These are phyloP conservation scores for Leishmania lainsoni DNA, from an alignment of 208 protist species.

Conservation along the genomic window DNA sequence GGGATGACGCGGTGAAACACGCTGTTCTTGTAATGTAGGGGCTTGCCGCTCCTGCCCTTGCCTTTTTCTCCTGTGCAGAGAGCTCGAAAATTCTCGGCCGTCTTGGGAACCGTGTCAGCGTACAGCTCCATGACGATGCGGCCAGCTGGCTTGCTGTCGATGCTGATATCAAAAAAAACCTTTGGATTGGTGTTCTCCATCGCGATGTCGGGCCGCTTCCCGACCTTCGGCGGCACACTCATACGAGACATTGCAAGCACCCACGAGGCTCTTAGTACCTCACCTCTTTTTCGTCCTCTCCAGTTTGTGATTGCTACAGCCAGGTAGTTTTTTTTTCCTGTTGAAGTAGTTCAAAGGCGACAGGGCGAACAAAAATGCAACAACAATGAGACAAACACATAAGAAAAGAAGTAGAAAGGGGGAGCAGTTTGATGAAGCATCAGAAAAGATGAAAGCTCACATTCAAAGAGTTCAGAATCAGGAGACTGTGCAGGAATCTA, in stretches of 20 bases:
- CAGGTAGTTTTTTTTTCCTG: not conserved
- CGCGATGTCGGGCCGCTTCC: constrained; percentile 29
- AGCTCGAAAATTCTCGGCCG: constrained; percentile 92
- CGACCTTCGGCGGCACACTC: constrained; percentile 62
- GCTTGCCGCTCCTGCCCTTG: constrained; percentile 89
- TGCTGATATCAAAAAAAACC: constrained; percentile 91
- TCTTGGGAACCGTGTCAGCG: constrained; percentile 92
- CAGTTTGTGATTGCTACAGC: not conserved
- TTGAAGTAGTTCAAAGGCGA: not conserved
- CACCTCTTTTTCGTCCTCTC: not conserved
- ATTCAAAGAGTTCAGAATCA: not conserved
- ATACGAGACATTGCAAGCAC: constrained; percentile 45
- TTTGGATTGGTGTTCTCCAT: constrained; percentile 61
- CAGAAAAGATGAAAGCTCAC: not conserved
- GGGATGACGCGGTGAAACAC: constrained; percentile 97
- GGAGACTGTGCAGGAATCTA: not conserved
- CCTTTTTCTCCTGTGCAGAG: constrained; percentile 92
- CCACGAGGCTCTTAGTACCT: not conserved
- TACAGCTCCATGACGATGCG: constrained; percentile 94
- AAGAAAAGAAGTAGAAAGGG: not conserved
- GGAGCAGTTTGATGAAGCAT: not conserved
- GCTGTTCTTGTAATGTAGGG: constrained; percentile 96
- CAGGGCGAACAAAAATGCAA: no score
- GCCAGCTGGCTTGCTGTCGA: constrained; percentile 68
- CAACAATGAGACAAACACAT: not conserved